Conservation (phyloP, 2,329 filamentous ascomycete species). For the Scedosporium aurantiacum region DNA sequence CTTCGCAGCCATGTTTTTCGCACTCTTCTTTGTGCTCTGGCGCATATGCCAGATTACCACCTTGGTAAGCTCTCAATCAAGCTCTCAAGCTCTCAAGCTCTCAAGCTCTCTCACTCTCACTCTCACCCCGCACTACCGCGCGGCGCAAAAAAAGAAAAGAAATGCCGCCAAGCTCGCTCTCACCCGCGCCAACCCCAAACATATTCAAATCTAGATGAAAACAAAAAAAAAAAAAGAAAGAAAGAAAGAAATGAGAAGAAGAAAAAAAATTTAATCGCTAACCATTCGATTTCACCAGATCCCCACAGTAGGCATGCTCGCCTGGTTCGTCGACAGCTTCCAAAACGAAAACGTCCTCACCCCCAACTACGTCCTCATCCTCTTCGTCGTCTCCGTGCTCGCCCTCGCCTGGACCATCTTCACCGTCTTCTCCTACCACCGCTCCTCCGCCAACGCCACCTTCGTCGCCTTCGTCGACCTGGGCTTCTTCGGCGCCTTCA, state of each 20-base stretch:
- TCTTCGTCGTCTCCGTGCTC: constrained; percentile 57
- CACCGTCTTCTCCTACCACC: constrained; percentile 57
- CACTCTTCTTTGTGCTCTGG: constrained; percentile 51
- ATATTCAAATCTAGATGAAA: neutral
- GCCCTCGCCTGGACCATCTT: constrained; percentile 52
- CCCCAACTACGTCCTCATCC: constrained; percentile 50
- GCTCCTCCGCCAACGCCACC: constrained; percentile 45
- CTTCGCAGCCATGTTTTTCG: constrained; percentile 43
- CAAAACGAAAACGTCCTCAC: constrained; percentile 45
- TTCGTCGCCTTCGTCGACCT: constrained; percentile 52
- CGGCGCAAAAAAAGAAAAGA: too few relatives aligned
- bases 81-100: neutral
- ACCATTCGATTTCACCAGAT: constrained; percentile 33
- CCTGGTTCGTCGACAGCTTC: constrained; percentile 54
- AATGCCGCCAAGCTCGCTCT: too few relatives aligned
- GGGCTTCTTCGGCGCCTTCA: constrained; percentile 51
- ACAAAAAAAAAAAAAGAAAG: neutral
- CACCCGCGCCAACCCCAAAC: neutral
- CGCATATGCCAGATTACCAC: constrained; percentile 53
- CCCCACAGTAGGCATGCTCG: constrained; percentile 54
- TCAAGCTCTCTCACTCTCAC: neutral
- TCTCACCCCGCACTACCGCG: neutral
- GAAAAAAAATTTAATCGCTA: neutral
- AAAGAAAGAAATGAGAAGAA: neutral
- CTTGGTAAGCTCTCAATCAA: constrained; percentile 33